Base-by-base conservation (phyloP, 352 stramenopile genomes). In the Phytophthora aleatoria region DNA sequence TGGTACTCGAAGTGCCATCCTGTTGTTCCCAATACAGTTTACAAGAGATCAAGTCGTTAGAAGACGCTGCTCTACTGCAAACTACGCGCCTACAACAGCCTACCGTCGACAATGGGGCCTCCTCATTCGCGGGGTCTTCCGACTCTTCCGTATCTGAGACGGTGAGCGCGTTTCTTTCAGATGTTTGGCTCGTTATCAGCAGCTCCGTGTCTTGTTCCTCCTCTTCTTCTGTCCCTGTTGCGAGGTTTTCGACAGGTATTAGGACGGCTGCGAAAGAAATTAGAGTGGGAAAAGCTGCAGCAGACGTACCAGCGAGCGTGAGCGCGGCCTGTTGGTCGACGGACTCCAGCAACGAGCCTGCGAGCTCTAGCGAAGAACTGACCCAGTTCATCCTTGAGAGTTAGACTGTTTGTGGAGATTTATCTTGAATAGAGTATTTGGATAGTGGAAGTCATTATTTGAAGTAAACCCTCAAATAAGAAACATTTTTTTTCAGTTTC, bases 251-350 rank as follows among this genome's bases (percentile, higher is more conserved):
- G 13, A 64, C 4, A 67, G 42, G 24, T 9, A 55, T 52, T 16
- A 61, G 16, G n/a, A 15, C 36, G 5, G 8, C 13, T 10, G 3
- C 24, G 11, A 30, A 20, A 8, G 7, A 45, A 2, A 24, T 16
- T 10, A 12, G 24, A 1, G 31, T 11, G 6, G 4, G 3, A 49
- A 12, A 41, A 15, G 5, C 4, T 55, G 9, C n/a, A n/a, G 38
- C 12, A 45, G 16, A 60, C 54, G 7, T 52, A 77, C 76, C 75
- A 10, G 74, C 63, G 30, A 95, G 77, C n/a, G 80, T 93, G 44
- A 90, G 69, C 20, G 87, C 85, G 16, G 85, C 87, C 30, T 90
- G 87, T 74, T 95, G 85, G 62, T 95, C 87, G 52, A 95, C 87
- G 4, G 83, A 93, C 71, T 95, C 85, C 48, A 95, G 82, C 58